These are phyloP conservation scores for Colletotrichum lupini DNA, from an alignment of 2,329 filamentous ascomycete species.

Conservation along the genomic window DNA sequence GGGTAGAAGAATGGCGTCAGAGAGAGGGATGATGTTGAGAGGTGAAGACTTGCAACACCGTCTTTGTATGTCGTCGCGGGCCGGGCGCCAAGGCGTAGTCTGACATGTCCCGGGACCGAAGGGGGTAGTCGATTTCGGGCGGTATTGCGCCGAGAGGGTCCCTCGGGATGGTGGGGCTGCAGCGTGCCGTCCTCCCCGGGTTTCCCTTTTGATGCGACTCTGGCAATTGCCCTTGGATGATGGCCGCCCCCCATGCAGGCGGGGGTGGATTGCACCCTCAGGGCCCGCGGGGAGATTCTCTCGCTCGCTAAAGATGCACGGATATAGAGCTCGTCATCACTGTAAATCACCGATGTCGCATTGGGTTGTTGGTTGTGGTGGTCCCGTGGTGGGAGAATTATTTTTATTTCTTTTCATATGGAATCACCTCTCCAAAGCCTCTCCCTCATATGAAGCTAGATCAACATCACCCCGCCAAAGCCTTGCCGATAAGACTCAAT, in stretches of 20 bases:
- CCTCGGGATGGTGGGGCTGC: slow-evolving; percentile 8
- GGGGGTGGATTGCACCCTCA: not conserved
- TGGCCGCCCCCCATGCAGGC: not conserved
- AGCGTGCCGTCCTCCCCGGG: slow-evolving; percentile 2
- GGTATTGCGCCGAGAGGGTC: slow-evolving; percentile 24
- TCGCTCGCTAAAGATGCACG: slow-evolving; percentile 28
- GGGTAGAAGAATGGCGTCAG: not conserved
- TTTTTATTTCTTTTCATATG: not conserved
- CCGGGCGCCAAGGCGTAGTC: slow-evolving; percentile 12
- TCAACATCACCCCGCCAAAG: slow-evolving; percentile 51
- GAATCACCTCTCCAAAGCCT: not conserved
- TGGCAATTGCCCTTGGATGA: not conserved
- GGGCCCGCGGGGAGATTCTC: not conserved
- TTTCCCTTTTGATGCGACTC: slow-evolving; percentile 1
- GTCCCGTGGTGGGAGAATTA: not conserved
- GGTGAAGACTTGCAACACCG: not conserved
- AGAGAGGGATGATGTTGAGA: not conserved
- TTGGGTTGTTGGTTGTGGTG: not conserved
- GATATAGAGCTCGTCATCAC: slow-evolving; percentile 6
- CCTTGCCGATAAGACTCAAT: slow-evolving; percentile 70
- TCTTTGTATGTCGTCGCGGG: slow-evolving; percentile 9
- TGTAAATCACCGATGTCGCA: slow-evolving; percentile 15
- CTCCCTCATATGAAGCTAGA: not conserved
- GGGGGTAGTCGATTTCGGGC: slow-evolving; percentile 18
- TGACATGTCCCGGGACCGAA: slow-evolving; percentile 16